A percentile compares a stretch with the other conserved stretches of the same genome.
phyloP scores from a whole-genome alignment of 148 eudicot genomes.

The Polygonum maritimum region DNA sequence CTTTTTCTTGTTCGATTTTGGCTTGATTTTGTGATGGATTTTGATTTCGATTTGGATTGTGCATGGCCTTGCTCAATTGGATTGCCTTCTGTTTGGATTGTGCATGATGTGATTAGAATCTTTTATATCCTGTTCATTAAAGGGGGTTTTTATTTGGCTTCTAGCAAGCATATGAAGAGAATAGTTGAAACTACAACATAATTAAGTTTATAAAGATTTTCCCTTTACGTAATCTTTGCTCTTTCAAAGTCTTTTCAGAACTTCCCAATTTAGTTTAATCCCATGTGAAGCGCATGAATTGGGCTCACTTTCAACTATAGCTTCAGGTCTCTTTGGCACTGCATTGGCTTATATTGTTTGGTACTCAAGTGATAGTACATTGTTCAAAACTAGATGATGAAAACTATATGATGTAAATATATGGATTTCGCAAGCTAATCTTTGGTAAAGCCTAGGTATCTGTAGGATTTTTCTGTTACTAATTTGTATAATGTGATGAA shows the following conservation, averaged over 20 bases:
- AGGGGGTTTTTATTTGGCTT: not conserved
- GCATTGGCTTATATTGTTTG: not conserved
- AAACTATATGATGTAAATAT: too few species aligned
- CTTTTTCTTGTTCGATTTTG: not conserved
- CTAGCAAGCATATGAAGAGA: not conserved
- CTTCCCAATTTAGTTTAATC: not conserved
- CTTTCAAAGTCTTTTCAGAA: not conserved
- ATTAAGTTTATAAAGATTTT: not conserved
- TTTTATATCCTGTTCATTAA: not conserved
- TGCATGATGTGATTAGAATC: constrained; percentile 1
- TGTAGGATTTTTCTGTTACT: not conserved
- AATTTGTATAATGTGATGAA: not conserved
- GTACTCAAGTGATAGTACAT: not conserved
- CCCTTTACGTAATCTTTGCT: not conserved
- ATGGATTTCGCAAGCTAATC: too few species aligned
- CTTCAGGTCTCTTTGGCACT: not conserved
- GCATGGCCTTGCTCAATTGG: not conserved
- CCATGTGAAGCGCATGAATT: not conserved
- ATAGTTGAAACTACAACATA: not conserved
- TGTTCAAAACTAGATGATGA: not conserved
- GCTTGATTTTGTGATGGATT: not conserved
- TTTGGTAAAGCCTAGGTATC: too few species aligned
- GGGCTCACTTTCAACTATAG: not conserved
- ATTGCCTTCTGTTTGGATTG: not conserved
- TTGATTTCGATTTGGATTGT: not conserved